These are phyloP conservation scores for Pouteria campechiana DNA, from an alignment of 179 eudicot genomes.

Conservation along the genomic window DNA sequence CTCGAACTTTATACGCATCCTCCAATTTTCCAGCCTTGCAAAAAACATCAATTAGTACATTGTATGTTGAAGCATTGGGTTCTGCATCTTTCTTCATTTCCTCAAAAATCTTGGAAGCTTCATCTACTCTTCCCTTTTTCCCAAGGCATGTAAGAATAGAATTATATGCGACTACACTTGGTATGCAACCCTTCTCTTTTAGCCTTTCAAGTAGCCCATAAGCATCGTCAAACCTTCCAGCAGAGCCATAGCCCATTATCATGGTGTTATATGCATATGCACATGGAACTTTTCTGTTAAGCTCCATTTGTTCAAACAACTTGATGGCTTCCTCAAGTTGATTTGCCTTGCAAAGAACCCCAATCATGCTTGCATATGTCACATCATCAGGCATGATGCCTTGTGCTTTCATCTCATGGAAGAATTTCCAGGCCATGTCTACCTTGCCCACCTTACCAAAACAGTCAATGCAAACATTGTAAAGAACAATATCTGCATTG, in stretches of 20 bases:
- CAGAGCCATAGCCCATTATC: conserved; percentile 95
- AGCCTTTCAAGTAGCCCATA: conserved; percentile 72
- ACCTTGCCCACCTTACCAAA: conserved; percentile 94
- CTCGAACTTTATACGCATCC: conserved; percentile 55
- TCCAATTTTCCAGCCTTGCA: conserved; percentile 59
- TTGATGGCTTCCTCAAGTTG: conserved; percentile 76
- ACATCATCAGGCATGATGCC: conserved; percentile 86
- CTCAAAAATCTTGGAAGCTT: conserved; percentile 53
- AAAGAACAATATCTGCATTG: conserved; percentile 74
- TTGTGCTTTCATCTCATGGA: conserved; percentile 69
- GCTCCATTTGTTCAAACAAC: conserved; percentile 79
- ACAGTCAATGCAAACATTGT: conserved; percentile 84
- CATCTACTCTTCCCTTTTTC: conserved; percentile 59
- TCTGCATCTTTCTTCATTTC: conserved; percentile 84
- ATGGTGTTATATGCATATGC: conserved; percentile 95
- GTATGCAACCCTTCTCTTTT: conserved; percentile 68
- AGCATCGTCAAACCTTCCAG: conserved; percentile 80
- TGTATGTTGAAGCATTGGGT: conserved; percentile 67
- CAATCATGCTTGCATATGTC: conserved; percentile 87
- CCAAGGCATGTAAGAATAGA: conserved; percentile 81
- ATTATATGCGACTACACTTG: conserved; percentile 83
- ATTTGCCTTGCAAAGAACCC: conserved; percentile 71
- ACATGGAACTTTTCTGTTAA: conserved; percentile 69
- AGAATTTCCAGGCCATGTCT: conserved; percentile 98
- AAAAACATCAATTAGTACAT: conserved; percentile 75